Evolutionary conservation across 2,329 filamentous ascomycete genomes (phyloP).

Genomic region (Fusarium drepaniforme): DNA sequence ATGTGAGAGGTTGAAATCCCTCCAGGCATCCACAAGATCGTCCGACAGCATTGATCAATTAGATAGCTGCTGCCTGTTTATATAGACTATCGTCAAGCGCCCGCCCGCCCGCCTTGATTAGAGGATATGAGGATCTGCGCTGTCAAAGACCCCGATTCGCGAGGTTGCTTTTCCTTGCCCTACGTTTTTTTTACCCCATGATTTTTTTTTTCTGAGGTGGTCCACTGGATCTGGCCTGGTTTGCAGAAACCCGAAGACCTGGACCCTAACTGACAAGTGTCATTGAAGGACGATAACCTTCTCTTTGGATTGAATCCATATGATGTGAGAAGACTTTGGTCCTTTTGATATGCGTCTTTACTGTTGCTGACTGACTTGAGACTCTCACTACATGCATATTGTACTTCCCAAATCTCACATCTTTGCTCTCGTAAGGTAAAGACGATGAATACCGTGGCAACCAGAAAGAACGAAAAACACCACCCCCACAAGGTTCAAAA

Average conservation of each 20-base stretch:
- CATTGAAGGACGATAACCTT: no score
- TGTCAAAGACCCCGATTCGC: constrained; percentile 19
- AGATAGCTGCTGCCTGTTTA: neutral
- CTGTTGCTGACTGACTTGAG: neutral
- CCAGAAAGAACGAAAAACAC: neutral
- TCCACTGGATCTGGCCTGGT: constrained; percentile 8
- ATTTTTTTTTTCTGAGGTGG: constrained; percentile 9
- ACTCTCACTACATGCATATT: neutral
- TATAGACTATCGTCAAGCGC: neutral
- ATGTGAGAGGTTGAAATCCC: neutral
- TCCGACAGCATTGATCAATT: neutral
- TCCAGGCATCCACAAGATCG: neutral
- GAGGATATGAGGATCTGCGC: constrained; percentile 26
- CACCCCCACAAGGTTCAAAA: neutral
- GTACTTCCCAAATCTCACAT: constrained; percentile 1
- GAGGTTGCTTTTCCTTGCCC: neutral
- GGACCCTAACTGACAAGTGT: neutral
- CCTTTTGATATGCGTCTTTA: neutral
- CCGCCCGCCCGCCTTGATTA: neutral
- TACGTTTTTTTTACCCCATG: constrained; percentile 16
- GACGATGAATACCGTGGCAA: neutral
- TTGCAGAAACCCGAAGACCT: neutral
- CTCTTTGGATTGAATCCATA: no score
- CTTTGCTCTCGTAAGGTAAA: neutral
- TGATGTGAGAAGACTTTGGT: neutral